Base-by-base conservation (phyloP, 169 alveolate genomes). In the Cryptosporidium sp. region DNA sequence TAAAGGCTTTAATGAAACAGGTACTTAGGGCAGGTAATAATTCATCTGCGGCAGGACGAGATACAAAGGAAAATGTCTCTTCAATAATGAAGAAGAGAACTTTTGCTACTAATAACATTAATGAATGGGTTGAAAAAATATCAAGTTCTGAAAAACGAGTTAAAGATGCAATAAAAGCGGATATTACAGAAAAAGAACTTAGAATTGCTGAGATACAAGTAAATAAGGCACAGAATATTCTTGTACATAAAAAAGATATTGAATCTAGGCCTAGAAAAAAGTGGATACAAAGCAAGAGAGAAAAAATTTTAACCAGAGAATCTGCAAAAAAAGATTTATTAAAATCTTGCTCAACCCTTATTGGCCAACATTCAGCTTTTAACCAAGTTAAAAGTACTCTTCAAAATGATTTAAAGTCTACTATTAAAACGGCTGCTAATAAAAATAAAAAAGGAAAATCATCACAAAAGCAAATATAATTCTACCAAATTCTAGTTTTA, bases 231-330 rank as follows among this genome's bases (percentile, higher is more conserved):
- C 89, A 91, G 68, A 93, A 92, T 29, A 80, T 94, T 23, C 84
- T 92, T 50, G 75, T 91, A 31, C 94, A 93, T 84, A 94, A 94
- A 91, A 96, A 95, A 41, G 94, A 94, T 80, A 93, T 91, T 69
- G 69, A 80, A 71, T 85, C 91, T 61, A 93, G 95, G 21, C 94
- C 93, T 33, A 85, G 89, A 23, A 91, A 86, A 69, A 84, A 52
- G 37, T 93, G 95, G 95, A 91, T 93, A 26, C 43, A 73, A 52
- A 85, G 84, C 18, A 71, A 50, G 23, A 84, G 71, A 67, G 93
- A 92, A 68, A 91, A 85, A n/a, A 80, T 45, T 74, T 71, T 48
- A 65, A 45, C 80, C 5, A 59, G 75, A 50, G 75, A 80, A 33
- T 21, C 52, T 10, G 73, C 80, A 21, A 80, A 69, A 29, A 67